phyloP scores from a whole-genome alignment of 2,329 filamentous ascomycete genomes.

The Nothophaeocryptopus gaeumannii region DNA sequence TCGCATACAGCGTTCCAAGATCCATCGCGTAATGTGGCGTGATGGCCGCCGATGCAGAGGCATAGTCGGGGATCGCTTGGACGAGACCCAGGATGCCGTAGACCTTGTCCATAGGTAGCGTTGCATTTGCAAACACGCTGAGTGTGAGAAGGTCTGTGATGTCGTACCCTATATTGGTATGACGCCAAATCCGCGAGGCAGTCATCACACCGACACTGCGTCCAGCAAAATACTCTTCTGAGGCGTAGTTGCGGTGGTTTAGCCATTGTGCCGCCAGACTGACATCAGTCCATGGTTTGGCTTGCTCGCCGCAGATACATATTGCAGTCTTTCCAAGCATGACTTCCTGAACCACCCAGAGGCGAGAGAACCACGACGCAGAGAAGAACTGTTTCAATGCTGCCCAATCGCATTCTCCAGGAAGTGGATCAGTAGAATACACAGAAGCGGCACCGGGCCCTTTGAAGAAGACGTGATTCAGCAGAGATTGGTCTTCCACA shows the following conservation, averaged over 20 bases:
- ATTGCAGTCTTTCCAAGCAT: slow-evolving; percentile 6
- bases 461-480: neutral
- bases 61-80: too few species aligned
- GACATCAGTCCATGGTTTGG: slow-evolving; percentile 1
- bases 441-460: too few species aligned
- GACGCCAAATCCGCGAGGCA: slow-evolving; percentile 6
- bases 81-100: slow-evolving; percentile 14
- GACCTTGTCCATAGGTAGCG: slow-evolving; percentile 9
- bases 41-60: neutral
- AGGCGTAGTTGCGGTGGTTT: neutral
- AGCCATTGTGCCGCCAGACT: slow-evolving; percentile 10
- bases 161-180: neutral
- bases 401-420: slow-evolving; percentile 1
- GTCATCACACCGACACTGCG: slow-evolving; percentile 9
- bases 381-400: neutral
- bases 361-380: slow-evolving; percentile 1
- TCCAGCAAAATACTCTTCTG: too few species aligned
- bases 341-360: slow-evolving; percentile 12
- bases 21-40: slow-evolving; percentile 1
- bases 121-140: neutral
- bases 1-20: slow-evolving; percentile 3
- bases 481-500: neutral
- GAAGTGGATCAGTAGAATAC: too few species aligned
- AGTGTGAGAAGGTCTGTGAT: neutral
- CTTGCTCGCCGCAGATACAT: neutral